phyloP scores from a whole-genome alignment of 2,329 filamentous ascomycete species.

The Neopestalotiopsis sp. region DNA sequence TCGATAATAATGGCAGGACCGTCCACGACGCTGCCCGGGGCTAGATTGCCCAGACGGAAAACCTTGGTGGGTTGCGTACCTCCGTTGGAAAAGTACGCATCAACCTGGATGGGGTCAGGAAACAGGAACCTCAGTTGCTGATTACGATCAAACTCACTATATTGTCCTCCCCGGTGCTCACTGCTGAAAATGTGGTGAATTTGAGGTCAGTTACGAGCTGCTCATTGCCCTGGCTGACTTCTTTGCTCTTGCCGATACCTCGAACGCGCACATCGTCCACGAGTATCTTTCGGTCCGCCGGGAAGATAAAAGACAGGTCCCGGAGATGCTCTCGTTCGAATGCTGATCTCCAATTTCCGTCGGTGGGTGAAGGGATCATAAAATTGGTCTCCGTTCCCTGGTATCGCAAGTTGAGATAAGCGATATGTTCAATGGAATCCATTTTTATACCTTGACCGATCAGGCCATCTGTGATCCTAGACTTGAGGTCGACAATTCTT shows the following conservation, averaged over 20 bases:
- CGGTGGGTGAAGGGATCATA: constrained; percentile 38
- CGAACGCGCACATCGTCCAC: constrained; percentile 16
- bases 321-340: constrained; percentile 20
- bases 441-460: constrained; percentile 46
- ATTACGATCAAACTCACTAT: background rate
- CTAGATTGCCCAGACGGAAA: constrained; percentile 25
- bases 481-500: constrained; percentile 35
- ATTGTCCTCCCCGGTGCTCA: constrained; percentile 18
- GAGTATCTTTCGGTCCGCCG: constrained; percentile 8
- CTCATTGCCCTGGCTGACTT: constrained; percentile 21
- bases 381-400: constrained; percentile 47
- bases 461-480: constrained; percentile 42
- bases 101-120: constrained; percentile 21
- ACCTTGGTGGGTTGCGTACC: constrained; percentile 27
- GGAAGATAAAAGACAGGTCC: constrained; percentile 19
- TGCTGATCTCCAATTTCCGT: constrained; percentile 20
- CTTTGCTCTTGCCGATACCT: constrained; percentile 20
- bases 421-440: constrained; percentile 45
- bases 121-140: background rate
- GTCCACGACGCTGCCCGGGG: constrained; percentile 22
- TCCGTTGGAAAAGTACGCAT: constrained; percentile 26
- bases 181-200: constrained; percentile 17
- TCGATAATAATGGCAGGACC: constrained; percentile 31
- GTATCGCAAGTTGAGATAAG: constrained; percentile 49
- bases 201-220: constrained; percentile 29